Evolutionary conservation across 1,284 basidiomycete genomes (phyloP).

Genomic region (Heterobasidion occidentale): DNA sequence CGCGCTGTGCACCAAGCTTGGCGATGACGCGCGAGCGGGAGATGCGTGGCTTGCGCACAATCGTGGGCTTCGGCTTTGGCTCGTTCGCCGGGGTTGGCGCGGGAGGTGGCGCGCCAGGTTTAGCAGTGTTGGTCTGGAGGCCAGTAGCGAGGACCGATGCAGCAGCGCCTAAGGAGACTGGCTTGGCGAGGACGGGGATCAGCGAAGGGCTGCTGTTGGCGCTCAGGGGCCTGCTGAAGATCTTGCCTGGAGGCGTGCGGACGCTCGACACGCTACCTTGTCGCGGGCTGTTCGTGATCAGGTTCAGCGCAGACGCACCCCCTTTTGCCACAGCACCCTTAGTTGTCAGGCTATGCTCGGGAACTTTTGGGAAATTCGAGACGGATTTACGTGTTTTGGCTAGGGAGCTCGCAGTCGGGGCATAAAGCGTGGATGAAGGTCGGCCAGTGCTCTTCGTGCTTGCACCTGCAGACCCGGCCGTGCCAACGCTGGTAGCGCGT

Average conservation of each 20-base stretch:
- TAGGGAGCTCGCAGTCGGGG: slow-evolving; percentile 71
- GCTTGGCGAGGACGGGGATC: slow-evolving; percentile 25
- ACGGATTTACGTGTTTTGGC: slow-evolving; percentile 39
- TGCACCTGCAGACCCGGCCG: slow-evolving; percentile 8
- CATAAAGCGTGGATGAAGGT: slow-evolving; percentile 49
- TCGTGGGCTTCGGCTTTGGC: slow-evolving; percentile 31
- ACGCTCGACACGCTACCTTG: slow-evolving; percentile 12
- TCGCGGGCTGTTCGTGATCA: slow-evolving; percentile 37
- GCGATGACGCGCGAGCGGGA: slow-evolving; percentile 74
- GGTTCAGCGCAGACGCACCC: slow-evolving; percentile 22
- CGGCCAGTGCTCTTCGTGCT: slow-evolving; percentile 12
- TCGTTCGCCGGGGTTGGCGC: slow-evolving; percentile 11
- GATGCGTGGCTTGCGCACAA: slow-evolving; percentile 60
- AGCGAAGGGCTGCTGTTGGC: slow-evolving; percentile 23
- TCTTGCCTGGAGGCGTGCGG: slow-evolving; percentile 20
- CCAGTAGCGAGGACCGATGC: slow-evolving; percentile 18
- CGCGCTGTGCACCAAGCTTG: slow-evolving; percentile 62
- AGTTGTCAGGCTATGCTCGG: slow-evolving; percentile 1
- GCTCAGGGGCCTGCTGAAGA: slow-evolving; percentile 48
- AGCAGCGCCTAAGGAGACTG: slow-evolving; percentile 23
- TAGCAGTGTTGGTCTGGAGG: neutral
- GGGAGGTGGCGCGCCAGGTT: neutral
- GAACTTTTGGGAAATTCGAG: slow-evolving; percentile 5
- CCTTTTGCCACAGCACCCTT: neutral
- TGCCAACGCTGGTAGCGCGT: slow-evolving; percentile 8